Evolutionary conservation across 768 basidiomycete species (phyloP).

Genomic region (Mycena belliarum): DNA sequence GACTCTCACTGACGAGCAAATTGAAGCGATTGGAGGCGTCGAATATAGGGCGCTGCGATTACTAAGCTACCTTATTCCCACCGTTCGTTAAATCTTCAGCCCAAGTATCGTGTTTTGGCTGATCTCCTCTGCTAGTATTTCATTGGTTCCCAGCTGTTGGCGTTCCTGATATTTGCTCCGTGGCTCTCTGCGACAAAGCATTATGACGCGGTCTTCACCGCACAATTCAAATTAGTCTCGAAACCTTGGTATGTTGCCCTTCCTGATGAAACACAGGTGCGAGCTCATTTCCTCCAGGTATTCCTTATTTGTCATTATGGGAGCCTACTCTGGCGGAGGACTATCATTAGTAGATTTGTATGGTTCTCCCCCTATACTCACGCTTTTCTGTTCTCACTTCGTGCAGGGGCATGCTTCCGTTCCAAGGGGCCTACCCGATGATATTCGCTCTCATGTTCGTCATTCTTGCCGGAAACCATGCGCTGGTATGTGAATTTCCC

Average conservation of each 20-base stretch:
- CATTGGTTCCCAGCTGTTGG: slow-evolving; percentile 54
- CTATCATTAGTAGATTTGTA: slow-evolving; percentile 65
- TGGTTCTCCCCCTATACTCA: slow-evolving; percentile 12
- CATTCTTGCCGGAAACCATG: slow-evolving; percentile 79
- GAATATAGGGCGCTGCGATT: slow-evolving; percentile 68
- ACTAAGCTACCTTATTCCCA: slow-evolving; percentile 50
- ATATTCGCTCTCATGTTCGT: slow-evolving; percentile 58
- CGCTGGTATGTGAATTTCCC: slow-evolving; percentile 48
- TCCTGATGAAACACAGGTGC: slow-evolving; percentile 22
- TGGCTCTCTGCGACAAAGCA: slow-evolving; percentile 50
- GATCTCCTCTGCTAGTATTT: slow-evolving; percentile 59
- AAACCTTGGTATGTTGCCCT: slow-evolving; percentile 55
- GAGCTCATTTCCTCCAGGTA: slow-evolving; percentile 34
- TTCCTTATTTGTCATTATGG: slow-evolving; percentile 45
- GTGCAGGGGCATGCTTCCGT: slow-evolving; percentile 65
- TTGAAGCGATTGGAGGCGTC: slow-evolving; percentile 74
- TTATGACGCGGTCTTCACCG: slow-evolving; percentile 50
- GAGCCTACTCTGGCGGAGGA: slow-evolving; percentile 68
- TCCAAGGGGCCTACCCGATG: slow-evolving; percentile 67
- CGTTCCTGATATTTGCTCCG: slow-evolving; percentile 60
- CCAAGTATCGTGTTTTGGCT: slow-evolving; percentile 23
- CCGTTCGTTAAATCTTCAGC: slow-evolving; percentile 32
- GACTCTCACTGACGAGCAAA: slow-evolving; percentile 60
- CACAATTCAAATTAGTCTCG: slow-evolving; percentile 50
- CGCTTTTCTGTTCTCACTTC: background rate